Evolutionary conservation across 129 eudicot species (phyloP).

Genomic region (Apium graveolens): DNA sequence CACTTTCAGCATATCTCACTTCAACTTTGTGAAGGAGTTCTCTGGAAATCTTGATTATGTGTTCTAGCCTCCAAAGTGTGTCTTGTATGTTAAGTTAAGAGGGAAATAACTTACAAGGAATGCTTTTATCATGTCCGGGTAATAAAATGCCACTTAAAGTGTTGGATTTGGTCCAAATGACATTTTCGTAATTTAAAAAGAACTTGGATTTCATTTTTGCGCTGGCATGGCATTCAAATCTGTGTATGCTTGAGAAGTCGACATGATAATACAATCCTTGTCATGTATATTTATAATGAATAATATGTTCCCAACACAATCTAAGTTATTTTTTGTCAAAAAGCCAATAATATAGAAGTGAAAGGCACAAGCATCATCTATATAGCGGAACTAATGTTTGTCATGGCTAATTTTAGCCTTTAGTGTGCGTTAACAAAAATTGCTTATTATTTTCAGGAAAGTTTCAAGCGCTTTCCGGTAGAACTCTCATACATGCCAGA

Average conservation of each 20-base stretch:
- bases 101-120: background rate
- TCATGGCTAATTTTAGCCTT: too few species aligned
- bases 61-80: background rate
- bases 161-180: background rate
- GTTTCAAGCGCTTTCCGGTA: constrained; percentile 72
- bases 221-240: background rate
- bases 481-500: constrained; percentile 87
- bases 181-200: background rate
- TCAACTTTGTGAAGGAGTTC: background rate
- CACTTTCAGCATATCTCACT: background rate
- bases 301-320: background rate
- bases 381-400: background rate
- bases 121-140: background rate
- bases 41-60: background rate
- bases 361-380: background rate
- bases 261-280: background rate
- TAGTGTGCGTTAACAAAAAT: background rate
- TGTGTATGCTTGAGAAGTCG: background rate
- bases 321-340: background rate
- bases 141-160: background rate
- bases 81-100: background rate
- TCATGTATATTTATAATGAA: background rate
- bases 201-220: background rate
- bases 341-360: background rate
- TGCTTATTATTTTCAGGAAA: constrained; percentile 47